Conservation (phyloP, 768 basidiomycete species). For the Termitomyces sp. region DNA sequence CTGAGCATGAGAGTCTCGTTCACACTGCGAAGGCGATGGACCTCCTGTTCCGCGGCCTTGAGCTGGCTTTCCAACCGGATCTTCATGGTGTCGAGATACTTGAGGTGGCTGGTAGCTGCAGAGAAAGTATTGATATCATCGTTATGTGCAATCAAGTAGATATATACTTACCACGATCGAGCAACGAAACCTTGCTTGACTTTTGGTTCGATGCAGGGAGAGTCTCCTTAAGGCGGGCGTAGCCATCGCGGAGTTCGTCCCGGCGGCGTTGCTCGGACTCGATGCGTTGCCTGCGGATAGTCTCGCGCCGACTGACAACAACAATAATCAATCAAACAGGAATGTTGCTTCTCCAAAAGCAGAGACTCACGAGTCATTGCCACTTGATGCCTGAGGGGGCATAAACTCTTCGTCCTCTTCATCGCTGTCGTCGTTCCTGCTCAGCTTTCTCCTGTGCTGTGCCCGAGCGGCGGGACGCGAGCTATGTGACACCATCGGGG, state of each 20-base stretch:
- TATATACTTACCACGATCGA: slow-evolving; percentile 68
- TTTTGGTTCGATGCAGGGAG: slow-evolving; percentile 90
- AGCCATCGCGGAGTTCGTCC: slow-evolving; percentile 91
- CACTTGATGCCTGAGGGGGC: slow-evolving; percentile 37
- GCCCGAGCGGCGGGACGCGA: slow-evolving; percentile 50
- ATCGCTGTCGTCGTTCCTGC: slow-evolving; percentile 63
- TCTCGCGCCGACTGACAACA: slow-evolving; percentile 66
- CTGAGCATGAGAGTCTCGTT: slow-evolving; percentile 90
- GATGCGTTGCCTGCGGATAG: slow-evolving; percentile 88
- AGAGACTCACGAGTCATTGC: slow-evolving; percentile 50
- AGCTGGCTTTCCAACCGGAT: slow-evolving; percentile 72
- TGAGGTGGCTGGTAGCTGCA: slow-evolving; percentile 79
- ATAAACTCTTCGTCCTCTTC: slow-evolving; percentile 77
- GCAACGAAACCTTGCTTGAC: slow-evolving; percentile 86
- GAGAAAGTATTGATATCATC: slow-evolving; percentile 11
- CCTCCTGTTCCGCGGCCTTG: slow-evolving; percentile 76
- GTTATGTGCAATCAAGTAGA: slow-evolving; percentile 1
- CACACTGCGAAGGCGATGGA: slow-evolving; percentile 75
- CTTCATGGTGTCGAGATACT: slow-evolving; percentile 80
- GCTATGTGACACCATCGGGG: slow-evolving; percentile 62
- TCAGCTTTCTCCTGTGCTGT: slow-evolving; percentile 39
- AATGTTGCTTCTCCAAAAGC: background rate
- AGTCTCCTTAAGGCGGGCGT: slow-evolving; percentile 85
- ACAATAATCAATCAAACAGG: slow-evolving; percentile 1
- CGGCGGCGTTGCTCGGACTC: slow-evolving; percentile 91